phyloP scores from a whole-genome alignment of 768 basidiomycete genomes.

The Ramaria sp. region DNA sequence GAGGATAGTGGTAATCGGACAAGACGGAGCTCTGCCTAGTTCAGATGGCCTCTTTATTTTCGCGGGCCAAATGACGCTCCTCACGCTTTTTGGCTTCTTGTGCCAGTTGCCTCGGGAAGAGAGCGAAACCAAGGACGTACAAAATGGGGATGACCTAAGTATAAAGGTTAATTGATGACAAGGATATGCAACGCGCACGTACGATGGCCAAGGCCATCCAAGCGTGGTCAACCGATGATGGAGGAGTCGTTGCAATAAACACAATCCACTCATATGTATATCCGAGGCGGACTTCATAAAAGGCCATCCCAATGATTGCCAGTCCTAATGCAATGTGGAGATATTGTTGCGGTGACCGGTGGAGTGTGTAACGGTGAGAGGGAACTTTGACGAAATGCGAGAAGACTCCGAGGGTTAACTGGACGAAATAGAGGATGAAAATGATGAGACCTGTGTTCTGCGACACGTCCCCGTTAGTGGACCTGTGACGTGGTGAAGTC shows the following conservation, averaged over 20 bases:
- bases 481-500: background rate
- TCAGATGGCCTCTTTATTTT: no score
- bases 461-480: conserved; percentile 11
- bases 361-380: conserved; percentile 24
- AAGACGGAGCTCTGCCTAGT: no score
- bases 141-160: conserved; percentile 4
- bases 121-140: conserved; percentile 3
- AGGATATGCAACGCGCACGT: conserved; percentile 14
- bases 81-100: background rate
- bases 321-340: conserved; percentile 38
- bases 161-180: background rate
- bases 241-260: conserved; percentile 22
- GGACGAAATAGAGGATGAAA: conserved; percentile 41
- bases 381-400: conserved; percentile 43
- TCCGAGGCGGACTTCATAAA: conserved; percentile 21
- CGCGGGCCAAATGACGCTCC: background rate
- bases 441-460: conserved; percentile 42
- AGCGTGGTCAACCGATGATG: conserved; percentile 26
- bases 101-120: background rate
- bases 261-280: conserved; percentile 21
- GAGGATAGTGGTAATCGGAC: no score
- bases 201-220: conserved; percentile 40
- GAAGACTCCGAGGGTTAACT: conserved; percentile 35
- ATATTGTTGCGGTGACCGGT: conserved; percentile 35
- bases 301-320: conserved; percentile 40